Conservation (phyloP, 257 asterid genomes). For the Anisodus tanguticus region DNA sequence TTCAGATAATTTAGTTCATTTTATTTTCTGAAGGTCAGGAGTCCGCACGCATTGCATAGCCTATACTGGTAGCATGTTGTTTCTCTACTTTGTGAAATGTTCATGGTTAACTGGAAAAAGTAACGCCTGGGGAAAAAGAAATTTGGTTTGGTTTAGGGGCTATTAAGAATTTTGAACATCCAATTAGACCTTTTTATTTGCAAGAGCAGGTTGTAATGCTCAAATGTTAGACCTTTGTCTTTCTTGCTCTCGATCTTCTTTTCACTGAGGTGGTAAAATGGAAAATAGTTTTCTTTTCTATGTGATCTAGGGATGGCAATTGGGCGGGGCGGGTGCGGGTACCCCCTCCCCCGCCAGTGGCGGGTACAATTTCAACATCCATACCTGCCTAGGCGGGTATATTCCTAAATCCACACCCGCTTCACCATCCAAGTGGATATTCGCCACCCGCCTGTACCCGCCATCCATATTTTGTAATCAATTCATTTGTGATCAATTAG, state of each 20-base stretch:
- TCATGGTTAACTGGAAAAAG: neutral
- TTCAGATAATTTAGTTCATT: conserved; percentile 1
- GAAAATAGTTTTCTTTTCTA: neutral
- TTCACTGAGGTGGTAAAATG: neutral
- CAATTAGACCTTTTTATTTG: neutral
- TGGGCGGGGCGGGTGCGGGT: too few relatives aligned
- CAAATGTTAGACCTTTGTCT: neutral
- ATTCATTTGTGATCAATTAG: too few relatives aligned
- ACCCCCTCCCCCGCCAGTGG: too few relatives aligned
- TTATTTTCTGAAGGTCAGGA: conserved; percentile 1
- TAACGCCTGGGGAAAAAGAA: conserved; percentile 16
- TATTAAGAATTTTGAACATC: neutral
- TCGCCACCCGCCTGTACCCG: too few relatives aligned
- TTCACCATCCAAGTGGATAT: too few relatives aligned
- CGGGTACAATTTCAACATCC: too few relatives aligned
- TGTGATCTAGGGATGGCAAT: too few relatives aligned
- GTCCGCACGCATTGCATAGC: neutral
- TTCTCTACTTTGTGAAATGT: neutral
- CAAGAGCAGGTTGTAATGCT: neutral
- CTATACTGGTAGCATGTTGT: neutral
- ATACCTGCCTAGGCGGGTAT: too few relatives aligned
- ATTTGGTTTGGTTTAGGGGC: neutral
- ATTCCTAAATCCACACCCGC: too few relatives aligned
- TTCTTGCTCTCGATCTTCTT: neutral
- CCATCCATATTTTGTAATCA: too few relatives aligned